Conservation (phyloP, 2,329 filamentous ascomycete genomes). For the Ascochyta fabae region DNA sequence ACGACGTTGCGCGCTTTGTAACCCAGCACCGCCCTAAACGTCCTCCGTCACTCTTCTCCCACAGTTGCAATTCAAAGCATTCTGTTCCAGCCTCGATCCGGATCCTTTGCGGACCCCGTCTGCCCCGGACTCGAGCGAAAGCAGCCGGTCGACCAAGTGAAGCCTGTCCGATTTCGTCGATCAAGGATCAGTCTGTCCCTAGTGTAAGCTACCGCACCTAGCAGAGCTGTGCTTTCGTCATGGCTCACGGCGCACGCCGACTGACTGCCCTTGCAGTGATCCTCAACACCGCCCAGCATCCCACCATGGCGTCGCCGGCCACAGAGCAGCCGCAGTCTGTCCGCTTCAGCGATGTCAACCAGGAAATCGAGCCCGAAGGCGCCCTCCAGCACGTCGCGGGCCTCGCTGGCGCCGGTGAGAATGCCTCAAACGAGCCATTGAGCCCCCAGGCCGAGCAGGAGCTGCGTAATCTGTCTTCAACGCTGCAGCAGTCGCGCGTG, state of each 20-base stretch:
- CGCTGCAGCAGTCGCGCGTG: slow-evolving; percentile 74
- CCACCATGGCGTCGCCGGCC: slow-evolving; percentile 36
- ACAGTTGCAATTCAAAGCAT: slow-evolving; percentile 8
- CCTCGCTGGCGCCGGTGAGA: slow-evolving; percentile 32
- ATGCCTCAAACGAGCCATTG: slow-evolving; percentile 37
- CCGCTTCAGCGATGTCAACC: slow-evolving; percentile 49
- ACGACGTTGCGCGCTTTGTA: slow-evolving; percentile 23
- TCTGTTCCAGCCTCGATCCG: slow-evolving; percentile 9
- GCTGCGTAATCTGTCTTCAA: slow-evolving; percentile 73
- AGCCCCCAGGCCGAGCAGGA: slow-evolving; percentile 63
- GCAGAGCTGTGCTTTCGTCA: slow-evolving; percentile 30
- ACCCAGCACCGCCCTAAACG: slow-evolving; percentile 8
- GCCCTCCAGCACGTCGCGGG: slow-evolving; percentile 43
- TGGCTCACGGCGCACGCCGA: slow-evolving; percentile 13
- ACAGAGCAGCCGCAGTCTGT: slow-evolving; percentile 42
- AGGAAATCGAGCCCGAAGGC: slow-evolving; percentile 48
- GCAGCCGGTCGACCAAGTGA: slow-evolving; percentile 16
- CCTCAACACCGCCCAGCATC: slow-evolving; percentile 12
- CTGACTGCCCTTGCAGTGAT: slow-evolving; percentile 13
- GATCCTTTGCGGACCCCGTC: slow-evolving; percentile 15
- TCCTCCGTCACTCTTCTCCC: slow-evolving; percentile 1
- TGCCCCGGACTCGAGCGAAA: slow-evolving; percentile 12
- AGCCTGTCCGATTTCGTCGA: slow-evolving; percentile 22
- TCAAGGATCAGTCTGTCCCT: slow-evolving; percentile 18
- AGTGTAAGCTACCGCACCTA: slow-evolving; percentile 27